Percentiles rank a stretch among this genome's conserved stretches.
Conservation (phyloP, 2,329 filamentous ascomycete species). For the Fusarium graminum region DNA sequence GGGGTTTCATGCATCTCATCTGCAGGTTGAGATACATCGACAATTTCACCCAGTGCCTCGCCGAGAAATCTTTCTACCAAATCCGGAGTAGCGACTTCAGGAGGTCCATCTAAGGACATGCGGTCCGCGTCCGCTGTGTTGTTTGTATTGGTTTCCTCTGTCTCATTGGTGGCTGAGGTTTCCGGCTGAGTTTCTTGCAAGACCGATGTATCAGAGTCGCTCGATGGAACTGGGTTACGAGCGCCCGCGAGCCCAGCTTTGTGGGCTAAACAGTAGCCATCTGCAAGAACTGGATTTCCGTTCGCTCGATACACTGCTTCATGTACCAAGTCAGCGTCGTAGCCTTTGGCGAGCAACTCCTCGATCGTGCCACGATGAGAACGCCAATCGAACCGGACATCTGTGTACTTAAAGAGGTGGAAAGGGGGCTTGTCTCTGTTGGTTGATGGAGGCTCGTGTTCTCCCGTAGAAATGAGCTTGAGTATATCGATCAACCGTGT, state of each 20-base stretch:
- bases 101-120: constrained; percentile 56
- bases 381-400: constrained; percentile 63
- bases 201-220: constrained; percentile 63
- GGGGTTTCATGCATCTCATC: constrained; percentile 41
- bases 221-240: constrained; percentile 75
- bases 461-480: constrained; percentile 80
- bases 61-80: constrained; percentile 45
- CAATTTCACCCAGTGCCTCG: constrained; percentile 50
- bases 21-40: constrained; percentile 44
- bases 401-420: constrained; percentile 60
- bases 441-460: constrained; percentile 77
- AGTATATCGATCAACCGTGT: constrained; percentile 87
- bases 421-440: constrained; percentile 66
- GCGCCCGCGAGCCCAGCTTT: constrained; percentile 67
- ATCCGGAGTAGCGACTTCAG: constrained; percentile 46
- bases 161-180: constrained; percentile 30
- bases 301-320: constrained; percentile 89
- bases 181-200: constrained; percentile 46
- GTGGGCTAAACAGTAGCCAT: constrained; percentile 81
- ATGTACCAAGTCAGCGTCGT: constrained; percentile 71
- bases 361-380: constrained; percentile 49
- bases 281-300: constrained; percentile 69
- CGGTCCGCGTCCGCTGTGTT: constrained; percentile 52
- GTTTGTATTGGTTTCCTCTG: constrained; percentile 45
- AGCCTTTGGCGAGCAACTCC: constrained; percentile 52